Conservation (phyloP, 1,284 basidiomycete species). For the Trichosporon asahii region DNA sequence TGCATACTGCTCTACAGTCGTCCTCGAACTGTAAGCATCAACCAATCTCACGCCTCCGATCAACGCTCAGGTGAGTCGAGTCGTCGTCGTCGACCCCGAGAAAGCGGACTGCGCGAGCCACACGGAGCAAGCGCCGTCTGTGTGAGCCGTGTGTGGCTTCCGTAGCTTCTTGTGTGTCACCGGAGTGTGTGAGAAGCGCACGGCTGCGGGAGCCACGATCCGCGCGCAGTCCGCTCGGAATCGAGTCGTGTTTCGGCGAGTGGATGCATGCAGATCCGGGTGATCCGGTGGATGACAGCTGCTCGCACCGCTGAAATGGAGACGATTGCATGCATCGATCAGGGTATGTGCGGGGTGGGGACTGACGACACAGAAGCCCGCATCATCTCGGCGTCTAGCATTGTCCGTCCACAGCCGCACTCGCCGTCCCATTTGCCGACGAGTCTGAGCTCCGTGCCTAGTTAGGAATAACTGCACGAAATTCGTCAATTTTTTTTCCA, state of each 20-base stretch:
- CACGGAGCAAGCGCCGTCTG: neutral
- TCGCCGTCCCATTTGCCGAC: neutral
- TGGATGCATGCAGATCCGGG: neutral
- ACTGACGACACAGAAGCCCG: neutral
- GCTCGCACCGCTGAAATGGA: neutral
- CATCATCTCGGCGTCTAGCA: neutral
- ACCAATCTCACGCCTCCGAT: neutral
- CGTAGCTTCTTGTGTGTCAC: neutral
- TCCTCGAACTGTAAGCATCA: neutral
- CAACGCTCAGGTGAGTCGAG: neutral
- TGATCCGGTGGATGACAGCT: neutral
- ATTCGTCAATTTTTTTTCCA: neutral
- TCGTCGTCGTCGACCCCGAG: neutral
- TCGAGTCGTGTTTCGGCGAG: neutral
- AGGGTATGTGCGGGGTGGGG: neutral
- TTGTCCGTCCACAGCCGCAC: conserved; percentile 2
- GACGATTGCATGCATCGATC: neutral
- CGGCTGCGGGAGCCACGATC: no score
- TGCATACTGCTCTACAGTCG: neutral
- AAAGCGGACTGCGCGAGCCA: neutral
- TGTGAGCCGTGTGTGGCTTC: neutral
- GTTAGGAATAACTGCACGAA: conserved; percentile 5
- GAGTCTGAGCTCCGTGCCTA: neutral
- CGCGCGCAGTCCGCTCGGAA: neutral
- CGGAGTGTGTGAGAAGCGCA: neutral